These are phyloP conservation scores for Orbilia oligospora DNA, from an alignment of 2,329 filamentous ascomycete species.

Conservation along the genomic window DNA sequence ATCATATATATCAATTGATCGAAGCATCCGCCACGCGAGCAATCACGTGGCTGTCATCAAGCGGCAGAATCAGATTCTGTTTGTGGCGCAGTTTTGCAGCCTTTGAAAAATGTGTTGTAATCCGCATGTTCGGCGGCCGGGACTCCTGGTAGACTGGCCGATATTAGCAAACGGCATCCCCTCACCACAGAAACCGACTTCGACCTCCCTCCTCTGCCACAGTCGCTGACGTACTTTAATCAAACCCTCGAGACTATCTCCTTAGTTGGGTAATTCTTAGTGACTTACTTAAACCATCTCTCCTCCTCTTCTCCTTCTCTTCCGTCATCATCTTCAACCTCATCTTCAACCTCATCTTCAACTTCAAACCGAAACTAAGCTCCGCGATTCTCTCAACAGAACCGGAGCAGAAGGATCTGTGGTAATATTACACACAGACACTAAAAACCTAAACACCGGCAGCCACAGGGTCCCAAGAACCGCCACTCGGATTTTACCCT, in stretches of 20 bases:
- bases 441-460: constrained; percentile 7
- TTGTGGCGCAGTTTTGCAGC: not conserved
- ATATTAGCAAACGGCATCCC: constrained; percentile 49
- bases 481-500: constrained; percentile 47
- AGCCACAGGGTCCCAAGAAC: constrained; percentile 20
- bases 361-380: constrained; percentile 5
- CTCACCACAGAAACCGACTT: constrained; percentile 14
- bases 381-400: constrained; percentile 57
- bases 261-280: constrained; percentile 4
- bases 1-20: too few relatives aligned
- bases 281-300: not conserved
- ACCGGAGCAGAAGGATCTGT: constrained; percentile 10
- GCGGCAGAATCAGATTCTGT: not conserved
- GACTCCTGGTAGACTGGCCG: constrained; percentile 32
- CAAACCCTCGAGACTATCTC: constrained; percentile 26
- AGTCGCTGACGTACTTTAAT: constrained; percentile 56
- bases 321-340: constrained; percentile 18
- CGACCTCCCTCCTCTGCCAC: constrained; percentile 46
- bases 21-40: not conserved
- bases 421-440: not conserved
- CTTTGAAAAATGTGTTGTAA: not conserved
- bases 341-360: constrained; percentile 27
- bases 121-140: constrained; percentile 51
- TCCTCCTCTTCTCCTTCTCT: constrained; percentile 10
- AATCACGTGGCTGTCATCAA: constrained; percentile 21